These are phyloP conservation scores for Taxawa tesnikishii DNA, from an alignment of 2,329 filamentous ascomycete species.

Conservation along the genomic window DNA sequence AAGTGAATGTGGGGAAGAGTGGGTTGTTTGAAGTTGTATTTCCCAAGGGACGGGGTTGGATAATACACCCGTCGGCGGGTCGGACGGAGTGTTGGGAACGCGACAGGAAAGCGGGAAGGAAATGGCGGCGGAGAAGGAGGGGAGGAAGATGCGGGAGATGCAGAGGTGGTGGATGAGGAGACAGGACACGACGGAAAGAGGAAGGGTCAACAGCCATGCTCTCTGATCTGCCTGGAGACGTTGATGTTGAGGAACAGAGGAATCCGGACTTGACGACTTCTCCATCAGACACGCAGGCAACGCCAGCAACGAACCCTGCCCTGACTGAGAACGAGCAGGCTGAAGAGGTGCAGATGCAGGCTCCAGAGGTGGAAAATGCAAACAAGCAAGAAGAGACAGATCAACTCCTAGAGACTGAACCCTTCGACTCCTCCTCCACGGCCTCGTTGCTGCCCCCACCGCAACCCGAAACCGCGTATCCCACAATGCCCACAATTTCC, in stretches of 20 bases:
- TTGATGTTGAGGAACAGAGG: too few relatives aligned
- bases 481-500: conserved; percentile 76
- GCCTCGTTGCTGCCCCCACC: conserved; percentile 58
- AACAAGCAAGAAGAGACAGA: too few relatives aligned
- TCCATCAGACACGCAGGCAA: too few relatives aligned
- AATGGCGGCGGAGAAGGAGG: too few relatives aligned
- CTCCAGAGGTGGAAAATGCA: background rate
- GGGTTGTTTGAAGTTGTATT: conserved; percentile 79
- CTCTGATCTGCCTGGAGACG: too few relatives aligned
- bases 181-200: conserved; percentile 11
- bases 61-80: too few relatives aligned
- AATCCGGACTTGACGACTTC: too few relatives aligned
- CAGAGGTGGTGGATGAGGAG: too few relatives aligned
- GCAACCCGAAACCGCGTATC: conserved; percentile 61
- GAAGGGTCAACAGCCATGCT: too few relatives aligned
- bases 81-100: too few relatives aligned
- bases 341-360: background rate
- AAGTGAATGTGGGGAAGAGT: conserved; percentile 95
- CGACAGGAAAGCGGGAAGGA: too few relatives aligned
- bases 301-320: background rate
- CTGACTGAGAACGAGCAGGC: background rate
- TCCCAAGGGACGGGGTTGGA: conserved; percentile 52
- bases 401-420: conserved; percentile 7
- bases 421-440: conserved; percentile 14
- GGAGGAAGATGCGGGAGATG: too few relatives aligned